Percentiles rank a stretch among this genome's conserved stretches.
These are phyloP conservation scores for Sequoiadendron giganteum DNA, from an alignment of 75 land plant species.

Conservation along the genomic window DNA sequence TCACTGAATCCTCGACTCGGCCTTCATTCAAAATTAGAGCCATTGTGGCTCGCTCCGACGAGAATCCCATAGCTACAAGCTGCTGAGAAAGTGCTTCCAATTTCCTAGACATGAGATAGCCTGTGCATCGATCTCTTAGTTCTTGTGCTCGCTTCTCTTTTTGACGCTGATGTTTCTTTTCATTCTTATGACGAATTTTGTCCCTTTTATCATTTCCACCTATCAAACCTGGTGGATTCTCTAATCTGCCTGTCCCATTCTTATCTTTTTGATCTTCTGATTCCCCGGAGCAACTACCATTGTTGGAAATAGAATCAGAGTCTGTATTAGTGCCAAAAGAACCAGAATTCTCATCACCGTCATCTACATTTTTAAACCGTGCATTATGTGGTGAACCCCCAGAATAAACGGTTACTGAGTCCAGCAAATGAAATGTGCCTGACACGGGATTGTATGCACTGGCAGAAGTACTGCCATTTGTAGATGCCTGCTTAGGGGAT, in stretches of 20 bases:
- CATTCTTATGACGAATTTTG: constrained; percentile 82
- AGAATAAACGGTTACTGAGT: constrained; percentile 28
- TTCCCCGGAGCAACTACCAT: constrained; percentile 83
- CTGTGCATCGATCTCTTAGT: constrained; percentile 69
- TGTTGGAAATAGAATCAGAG: constrained; percentile 71
- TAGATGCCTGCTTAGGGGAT: constrained; percentile 37
- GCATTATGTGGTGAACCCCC: constrained; percentile 33
- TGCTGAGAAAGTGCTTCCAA: constrained; percentile 77
- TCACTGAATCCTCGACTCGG: constrained; percentile 71
- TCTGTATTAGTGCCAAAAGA: constrained; percentile 33
- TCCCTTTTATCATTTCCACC: constrained; percentile 76
- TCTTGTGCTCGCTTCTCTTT: constrained; percentile 90
- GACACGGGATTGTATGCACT: constrained; percentile 73
- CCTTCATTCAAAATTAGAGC: constrained; percentile 93
- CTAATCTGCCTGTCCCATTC: constrained; percentile 29
- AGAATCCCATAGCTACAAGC: constrained; percentile 88
- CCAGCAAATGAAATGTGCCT: constrained; percentile 74
- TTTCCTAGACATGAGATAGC: constrained; percentile 85
- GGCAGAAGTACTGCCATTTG: constrained; percentile 29
- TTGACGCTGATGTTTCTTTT: constrained; percentile 92
- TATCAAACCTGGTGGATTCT: constrained; percentile 46
- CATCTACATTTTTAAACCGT: constrained; percentile 55
- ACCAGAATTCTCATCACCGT: constrained; percentile 51
- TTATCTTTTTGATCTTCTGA: constrained; percentile 72
- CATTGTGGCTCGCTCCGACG: constrained; percentile 82